Base-by-base conservation (phyloP, 805 yeast species). In the Tetrapisispora taiwanensis region DNA sequence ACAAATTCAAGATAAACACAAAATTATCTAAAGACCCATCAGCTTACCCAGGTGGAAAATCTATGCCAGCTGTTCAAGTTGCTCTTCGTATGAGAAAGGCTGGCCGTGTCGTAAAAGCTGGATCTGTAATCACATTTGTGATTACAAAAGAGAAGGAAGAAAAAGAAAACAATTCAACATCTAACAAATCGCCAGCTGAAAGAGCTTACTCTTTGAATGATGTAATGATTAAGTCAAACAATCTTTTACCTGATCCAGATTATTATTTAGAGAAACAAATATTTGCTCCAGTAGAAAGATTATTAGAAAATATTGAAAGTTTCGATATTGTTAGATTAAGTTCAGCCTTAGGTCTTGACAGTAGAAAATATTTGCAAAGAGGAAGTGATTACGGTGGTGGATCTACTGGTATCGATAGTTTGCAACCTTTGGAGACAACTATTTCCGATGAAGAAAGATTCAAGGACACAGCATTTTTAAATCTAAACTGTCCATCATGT, bases 201-300 rank as follows among this genome's bases (percentile, higher is more conserved):
- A 73, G 97, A 45, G 95, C 98, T 0, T 75, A 85, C 47, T 78
- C 96, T 0, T 70, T 86, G 43, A 79, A 76, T 51, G 97, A 90
- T 54, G 74, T 88, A 7, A 61, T 82, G 58, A 59, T 65, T 30
- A 76, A 74, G 43, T 63, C 68, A 32, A 68, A 71, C 8, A 65
- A 66, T 3, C 73, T 81, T 47, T 68, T 63, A 48, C 87, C 92
- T 1, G 98, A 92, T 63, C 73, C 84, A 1, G 72, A 69, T 33
- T 89, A 75, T 58, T 92, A 92, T 60, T 68, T 90, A 52, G 92
- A 81, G 51, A 84, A 87, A 60, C 99, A 92, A 65, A 75, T 92
- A 9, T 78, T 84, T 55, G 88, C 94, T 2, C 97, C 97, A 3
- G 79, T 92, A 9, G 94, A 86, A 59, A 78, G 98, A 65, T 70